Percentiles rank a stretch among this genome's conserved stretches.
These are phyloP conservation scores for Geotrichum carabidarum DNA, from an alignment of 1,139 yeast genomes.

Conservation along the genomic window DNA sequence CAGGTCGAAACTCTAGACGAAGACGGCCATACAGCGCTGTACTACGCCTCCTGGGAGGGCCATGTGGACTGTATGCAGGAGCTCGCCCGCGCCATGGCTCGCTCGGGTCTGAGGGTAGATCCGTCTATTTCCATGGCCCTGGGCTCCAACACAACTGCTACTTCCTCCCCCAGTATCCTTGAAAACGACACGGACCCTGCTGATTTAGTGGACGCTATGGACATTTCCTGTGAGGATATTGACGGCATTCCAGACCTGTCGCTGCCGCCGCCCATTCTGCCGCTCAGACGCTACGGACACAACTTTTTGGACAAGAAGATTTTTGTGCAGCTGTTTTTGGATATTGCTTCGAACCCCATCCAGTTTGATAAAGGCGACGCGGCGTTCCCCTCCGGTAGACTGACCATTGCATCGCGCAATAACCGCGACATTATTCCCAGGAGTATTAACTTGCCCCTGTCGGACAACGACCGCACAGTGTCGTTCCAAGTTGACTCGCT, in stretches of 20 bases:
- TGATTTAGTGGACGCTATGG: conserved; percentile 29
- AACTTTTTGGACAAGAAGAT: conserved; percentile 87
- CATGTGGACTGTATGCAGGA: conserved; percentile 73
- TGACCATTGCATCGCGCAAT: conserved; percentile 62
- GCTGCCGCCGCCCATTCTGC: conserved; percentile 93
- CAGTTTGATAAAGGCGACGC: conserved; percentile 38
- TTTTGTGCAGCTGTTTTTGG: conserved; percentile 67
- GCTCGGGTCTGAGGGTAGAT: conserved; percentile 17
- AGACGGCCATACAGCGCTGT: conserved; percentile 75
- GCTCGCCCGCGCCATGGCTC: conserved; percentile 38
- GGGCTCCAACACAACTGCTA: conserved; percentile 7
- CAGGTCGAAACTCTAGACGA: conserved; percentile 70
- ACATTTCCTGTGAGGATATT: conserved; percentile 36
- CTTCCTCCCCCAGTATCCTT: conserved; percentile 8
- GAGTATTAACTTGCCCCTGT: conserved; percentile 71
- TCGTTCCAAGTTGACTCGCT: conserved; percentile 84
- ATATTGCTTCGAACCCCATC: conserved; percentile 35
- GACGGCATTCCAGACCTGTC: conserved; percentile 86
- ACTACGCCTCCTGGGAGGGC: conserved; percentile 92
- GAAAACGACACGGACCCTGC: conserved; percentile 11
- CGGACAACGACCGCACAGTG: conserved; percentile 65
- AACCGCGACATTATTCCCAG: conserved; percentile 71
- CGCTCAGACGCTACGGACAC: conserved; percentile 89
- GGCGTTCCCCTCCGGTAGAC: conserved; percentile 45
- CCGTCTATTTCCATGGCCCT: conserved; percentile 22